Evolutionary conservation across 2,329 filamentous ascomycete genomes (phyloP).

Genomic region (Aspergillus clavatus): DNA sequence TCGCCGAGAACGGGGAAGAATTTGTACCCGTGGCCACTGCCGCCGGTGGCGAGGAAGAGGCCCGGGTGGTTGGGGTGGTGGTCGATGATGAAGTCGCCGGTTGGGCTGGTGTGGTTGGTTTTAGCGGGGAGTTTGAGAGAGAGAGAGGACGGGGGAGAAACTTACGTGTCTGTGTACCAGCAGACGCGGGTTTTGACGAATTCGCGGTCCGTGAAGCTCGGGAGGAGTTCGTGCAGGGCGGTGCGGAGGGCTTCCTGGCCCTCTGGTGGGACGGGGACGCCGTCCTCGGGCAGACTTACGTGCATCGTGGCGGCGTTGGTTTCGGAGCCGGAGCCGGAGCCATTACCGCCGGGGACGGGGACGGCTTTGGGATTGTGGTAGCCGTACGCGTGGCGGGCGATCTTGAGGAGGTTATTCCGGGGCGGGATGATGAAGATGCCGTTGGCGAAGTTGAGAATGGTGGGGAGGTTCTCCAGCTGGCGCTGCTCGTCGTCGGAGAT

Average conservation of each 20-base stretch:
- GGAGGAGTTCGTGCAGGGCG: slow-evolving; percentile 58
- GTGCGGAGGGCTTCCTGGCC: slow-evolving; percentile 58
- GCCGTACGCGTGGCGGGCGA: slow-evolving; percentile 65
- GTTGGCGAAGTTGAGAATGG: slow-evolving; percentile 47
- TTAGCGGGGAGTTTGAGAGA: neutral
- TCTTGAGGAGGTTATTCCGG: slow-evolving; percentile 56
- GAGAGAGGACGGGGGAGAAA: slow-evolving; percentile 3
- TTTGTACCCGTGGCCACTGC: slow-evolving; percentile 52
- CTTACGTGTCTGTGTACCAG: slow-evolving; percentile 69
- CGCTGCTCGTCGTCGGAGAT: slow-evolving; percentile 68
- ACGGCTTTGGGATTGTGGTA: slow-evolving; percentile 48
- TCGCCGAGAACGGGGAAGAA: slow-evolving; percentile 52
- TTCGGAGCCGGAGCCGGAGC: too few relatives aligned
- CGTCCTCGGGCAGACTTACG: slow-evolving; percentile 38
- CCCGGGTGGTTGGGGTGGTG: slow-evolving; percentile 58
- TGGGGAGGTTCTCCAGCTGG: slow-evolving; percentile 61
- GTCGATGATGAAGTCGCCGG: slow-evolving; percentile 66
- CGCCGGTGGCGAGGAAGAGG: slow-evolving; percentile 50
- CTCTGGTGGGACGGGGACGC: slow-evolving; percentile 45
- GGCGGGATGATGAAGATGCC: slow-evolving; percentile 56
- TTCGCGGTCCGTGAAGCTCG: slow-evolving; percentile 55
- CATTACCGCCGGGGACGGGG: slow-evolving; percentile 22
- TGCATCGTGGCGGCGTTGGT: slow-evolving; percentile 25
- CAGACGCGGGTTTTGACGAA: slow-evolving; percentile 62
- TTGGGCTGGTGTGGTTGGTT: slow-evolving; percentile 37